These are phyloP conservation scores for Penicillium capsulatum DNA, from an alignment of 2,329 filamentous ascomycete species.

Conservation along the genomic window DNA sequence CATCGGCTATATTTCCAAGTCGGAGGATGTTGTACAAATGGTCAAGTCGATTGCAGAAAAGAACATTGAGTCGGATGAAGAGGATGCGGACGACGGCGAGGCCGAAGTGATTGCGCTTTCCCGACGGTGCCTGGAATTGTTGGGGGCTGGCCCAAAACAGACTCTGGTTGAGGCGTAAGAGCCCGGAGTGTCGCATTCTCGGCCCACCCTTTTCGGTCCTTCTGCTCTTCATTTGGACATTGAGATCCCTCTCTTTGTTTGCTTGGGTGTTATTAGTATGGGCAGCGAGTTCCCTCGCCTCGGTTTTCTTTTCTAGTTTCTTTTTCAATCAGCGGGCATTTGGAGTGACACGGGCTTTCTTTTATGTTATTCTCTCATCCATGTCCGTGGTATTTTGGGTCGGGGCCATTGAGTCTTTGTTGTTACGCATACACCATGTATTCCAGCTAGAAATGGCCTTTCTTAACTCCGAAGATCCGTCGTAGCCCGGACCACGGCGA, in stretches of 20 bases:
- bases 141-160: slow-evolving; percentile 71
- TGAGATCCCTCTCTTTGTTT: slow-evolving; percentile 12
- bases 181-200: slow-evolving; percentile 1
- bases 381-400: slow-evolving; percentile 18
- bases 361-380: slow-evolving; percentile 16
- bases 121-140: slow-evolving; percentile 79
- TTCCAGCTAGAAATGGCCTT: slow-evolving; percentile 27
- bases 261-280: slow-evolving; percentile 29
- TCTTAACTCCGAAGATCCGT: slow-evolving; percentile 1
- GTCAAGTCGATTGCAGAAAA: slow-evolving; percentile 88
- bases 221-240: slow-evolving; percentile 8
- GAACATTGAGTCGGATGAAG: slow-evolving; percentile 80
- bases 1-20: slow-evolving; percentile 82
- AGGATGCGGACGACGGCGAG: slow-evolving; percentile 83
- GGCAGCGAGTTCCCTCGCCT: slow-evolving; percentile 28
- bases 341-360: slow-evolving; percentile 27
- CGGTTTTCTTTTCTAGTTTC: slow-evolving; percentile 4
- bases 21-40: slow-evolving; percentile 86
- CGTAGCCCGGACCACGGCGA: slow-evolving; percentile 4
- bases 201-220: slow-evolving; percentile 12
- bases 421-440: slow-evolving; percentile 30
- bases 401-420: slow-evolving; percentile 15
- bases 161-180: slow-evolving; percentile 71
- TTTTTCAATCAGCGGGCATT: slow-evolving; percentile 32
- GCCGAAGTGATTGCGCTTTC: slow-evolving; percentile 89